phyloP scores from a whole-genome alignment of 805 yeast species.

The Hanseniaspora occidentalis region DNA sequence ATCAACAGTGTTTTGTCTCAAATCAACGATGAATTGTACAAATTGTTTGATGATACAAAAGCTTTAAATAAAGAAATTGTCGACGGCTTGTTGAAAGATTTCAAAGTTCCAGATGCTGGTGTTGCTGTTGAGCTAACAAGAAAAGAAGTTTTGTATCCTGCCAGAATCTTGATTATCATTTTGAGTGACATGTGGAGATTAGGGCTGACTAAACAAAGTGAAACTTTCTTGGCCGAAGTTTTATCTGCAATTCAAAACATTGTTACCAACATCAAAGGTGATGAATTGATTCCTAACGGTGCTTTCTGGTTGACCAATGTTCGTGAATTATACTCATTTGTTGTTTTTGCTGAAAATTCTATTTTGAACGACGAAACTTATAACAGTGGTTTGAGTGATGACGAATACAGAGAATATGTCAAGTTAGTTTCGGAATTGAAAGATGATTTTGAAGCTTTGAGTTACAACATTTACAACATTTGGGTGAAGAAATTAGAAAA shows the following conservation, averaged over 20 bases:
- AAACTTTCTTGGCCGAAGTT: slow-evolving; percentile 80
- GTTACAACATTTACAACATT: slow-evolving; percentile 87
- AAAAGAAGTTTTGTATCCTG: slow-evolving; percentile 91
- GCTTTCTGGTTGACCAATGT: slow-evolving; percentile 97
- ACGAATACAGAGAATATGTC: slow-evolving; percentile 81
- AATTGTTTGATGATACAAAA: slow-evolving; percentile 56
- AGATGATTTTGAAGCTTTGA: slow-evolving; percentile 86
- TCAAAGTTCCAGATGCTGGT: slow-evolving; percentile 77
- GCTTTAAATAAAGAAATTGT: slow-evolving; percentile 72
- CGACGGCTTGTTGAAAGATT: slow-evolving; percentile 71
- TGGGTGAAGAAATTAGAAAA: slow-evolving; percentile 95
- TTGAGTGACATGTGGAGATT: slow-evolving; percentile 97
- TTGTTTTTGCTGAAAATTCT: slow-evolving; percentile 86
- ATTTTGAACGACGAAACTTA: slow-evolving; percentile 73
- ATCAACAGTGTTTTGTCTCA: slow-evolving; percentile 42
- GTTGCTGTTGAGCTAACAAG: slow-evolving; percentile 72
- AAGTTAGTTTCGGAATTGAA: slow-evolving; percentile 81
- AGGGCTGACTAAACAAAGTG: slow-evolving; percentile 86
- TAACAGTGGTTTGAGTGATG: slow-evolving; percentile 74
- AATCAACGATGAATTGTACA: slow-evolving; percentile 64
- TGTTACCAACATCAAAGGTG: slow-evolving; percentile 70
- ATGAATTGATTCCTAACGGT: slow-evolving; percentile 79
- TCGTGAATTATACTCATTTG: slow-evolving; percentile 90
- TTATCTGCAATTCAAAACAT: slow-evolving; percentile 75
- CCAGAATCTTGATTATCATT: slow-evolving; percentile 83